These are phyloP conservation scores for Cymbopogon citratus DNA, from an alignment of 176 grass and related monocot genomes.

Conservation along the genomic window DNA sequence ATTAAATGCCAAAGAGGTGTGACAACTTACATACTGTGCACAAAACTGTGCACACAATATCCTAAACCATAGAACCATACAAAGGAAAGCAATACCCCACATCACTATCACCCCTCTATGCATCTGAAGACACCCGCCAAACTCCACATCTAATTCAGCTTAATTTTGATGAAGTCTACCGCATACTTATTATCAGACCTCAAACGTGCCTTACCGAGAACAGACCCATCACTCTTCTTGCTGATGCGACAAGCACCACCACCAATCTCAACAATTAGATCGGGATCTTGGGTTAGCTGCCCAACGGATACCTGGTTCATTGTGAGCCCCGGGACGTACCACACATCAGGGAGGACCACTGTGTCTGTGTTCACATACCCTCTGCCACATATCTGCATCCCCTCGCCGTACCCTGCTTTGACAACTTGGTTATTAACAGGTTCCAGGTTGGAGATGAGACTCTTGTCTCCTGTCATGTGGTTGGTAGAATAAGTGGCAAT, in stretches of 20 bases:
- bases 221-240: background rate
- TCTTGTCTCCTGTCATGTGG: slow-evolving; percentile 10
- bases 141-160: background rate
- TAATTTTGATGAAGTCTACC: slow-evolving; percentile 3
- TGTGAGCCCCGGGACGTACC: background rate
- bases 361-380: too few relatives aligned
- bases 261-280: too few relatives aligned
- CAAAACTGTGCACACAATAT: background rate
- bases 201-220: background rate
- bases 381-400: too few relatives aligned
- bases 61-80: background rate
- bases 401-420: background rate
- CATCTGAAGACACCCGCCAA: background rate
- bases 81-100: background rate
- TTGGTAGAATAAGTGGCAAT: background rate
- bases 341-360: too few relatives aligned
- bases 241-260: too few relatives aligned
- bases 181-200: too few relatives aligned
- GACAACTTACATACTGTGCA: too few relatives aligned
- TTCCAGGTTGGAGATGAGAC: background rate
- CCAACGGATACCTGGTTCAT: background rate
- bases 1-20: background rate
- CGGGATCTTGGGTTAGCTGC: too few relatives aligned
- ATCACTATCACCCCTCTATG: background rate
- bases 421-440: background rate